Evolutionary conservation across 352 stramenopile genomes (phyloP).

Genomic region (Pythium guiyangense): DNA sequence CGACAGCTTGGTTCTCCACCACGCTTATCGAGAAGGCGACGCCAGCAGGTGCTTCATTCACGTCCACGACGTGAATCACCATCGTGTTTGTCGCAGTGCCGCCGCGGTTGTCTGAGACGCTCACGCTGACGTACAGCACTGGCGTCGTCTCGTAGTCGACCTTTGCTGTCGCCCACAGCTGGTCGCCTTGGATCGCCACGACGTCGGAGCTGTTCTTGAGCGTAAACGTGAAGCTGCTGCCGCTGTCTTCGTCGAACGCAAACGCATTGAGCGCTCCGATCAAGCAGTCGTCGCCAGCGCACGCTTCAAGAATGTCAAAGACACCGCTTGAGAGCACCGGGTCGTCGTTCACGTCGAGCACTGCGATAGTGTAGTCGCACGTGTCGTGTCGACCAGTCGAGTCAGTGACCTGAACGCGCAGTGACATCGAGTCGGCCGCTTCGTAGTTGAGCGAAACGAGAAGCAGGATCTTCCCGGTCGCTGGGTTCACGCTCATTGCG

Average conservation of each 20-base stretch:
- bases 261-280: conserved; percentile 31
- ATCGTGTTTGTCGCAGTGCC: conserved; percentile 15
- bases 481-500: conserved; percentile 1
- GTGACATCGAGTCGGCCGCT: conserved; percentile 22
- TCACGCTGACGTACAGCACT: conserved; percentile 14
- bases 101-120: conserved; percentile 18
- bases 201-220: conserved; percentile 12
- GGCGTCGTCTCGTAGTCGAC: conserved; percentile 5
- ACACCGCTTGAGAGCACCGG: conserved; percentile 27
- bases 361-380: conserved; percentile 37
- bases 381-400: conserved; percentile 25
- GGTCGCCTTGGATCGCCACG: neutral
- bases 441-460: conserved; percentile 34
- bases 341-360: conserved; percentile 43
- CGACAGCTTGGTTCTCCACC: conserved; percentile 31
- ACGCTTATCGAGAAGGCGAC: conserved; percentile 21
- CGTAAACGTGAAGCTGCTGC: conserved; percentile 26
- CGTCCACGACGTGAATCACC: conserved; percentile 21
- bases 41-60: conserved; percentile 27
- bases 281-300: conserved; percentile 32
- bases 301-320: conserved; percentile 51
- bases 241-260: conserved; percentile 44
- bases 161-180: conserved; percentile 5
- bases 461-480: conserved; percentile 19
- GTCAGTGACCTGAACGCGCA: conserved; percentile 43